A percentile compares a stretch with the other conserved stretches of the same genome.
Evolutionary conservation across 192 early-diverging fungal species (phyloP).

Genomic region (Mortierella hygrophila): DNA sequence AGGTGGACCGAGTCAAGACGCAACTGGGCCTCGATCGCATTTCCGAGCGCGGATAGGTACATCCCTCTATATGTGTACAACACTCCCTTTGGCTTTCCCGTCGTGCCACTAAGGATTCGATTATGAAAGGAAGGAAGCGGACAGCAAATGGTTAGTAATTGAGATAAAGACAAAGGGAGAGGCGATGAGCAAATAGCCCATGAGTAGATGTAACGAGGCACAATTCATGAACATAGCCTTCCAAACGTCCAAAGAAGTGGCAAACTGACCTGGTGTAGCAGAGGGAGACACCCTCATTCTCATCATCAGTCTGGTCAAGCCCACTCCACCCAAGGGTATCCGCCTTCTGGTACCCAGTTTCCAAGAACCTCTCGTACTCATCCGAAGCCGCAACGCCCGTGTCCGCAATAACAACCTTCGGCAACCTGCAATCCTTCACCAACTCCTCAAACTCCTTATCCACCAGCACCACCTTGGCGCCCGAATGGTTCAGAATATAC

Average conservation of each 20-base stretch:
- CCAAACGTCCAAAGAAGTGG: background rate
- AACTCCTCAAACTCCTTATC: conserved; percentile 60
- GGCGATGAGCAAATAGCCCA: background rate
- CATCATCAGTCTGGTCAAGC: conserved; percentile 60
- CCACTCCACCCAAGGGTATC: conserved; percentile 56
- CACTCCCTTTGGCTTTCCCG: conserved; percentile 70
- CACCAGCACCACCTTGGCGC: conserved; percentile 61
- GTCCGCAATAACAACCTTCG: conserved; percentile 40
- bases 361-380: conserved; percentile 65
- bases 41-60: conserved; percentile 63
- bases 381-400: conserved; percentile 44
- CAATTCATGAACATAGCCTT: background rate
- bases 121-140: background rate
- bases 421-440: conserved; percentile 31
- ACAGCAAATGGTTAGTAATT: background rate
- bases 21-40: conserved; percentile 59
- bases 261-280: conserved; percentile 63
- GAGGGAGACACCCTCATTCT: conserved; percentile 62
- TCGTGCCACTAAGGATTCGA: conserved; percentile 58
- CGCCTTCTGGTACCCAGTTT: conserved; percentile 29
- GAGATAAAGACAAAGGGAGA: no score
- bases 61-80: conserved; percentile 66
- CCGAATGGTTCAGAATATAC: conserved; percentile 69
- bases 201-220: background rate
- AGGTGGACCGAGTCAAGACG: conserved; percentile 62